Evolutionary conservation across 495 filamentous ascomycete genomes (phyloP).

Genomic region (Hapsidospora chrysogenum): DNA sequence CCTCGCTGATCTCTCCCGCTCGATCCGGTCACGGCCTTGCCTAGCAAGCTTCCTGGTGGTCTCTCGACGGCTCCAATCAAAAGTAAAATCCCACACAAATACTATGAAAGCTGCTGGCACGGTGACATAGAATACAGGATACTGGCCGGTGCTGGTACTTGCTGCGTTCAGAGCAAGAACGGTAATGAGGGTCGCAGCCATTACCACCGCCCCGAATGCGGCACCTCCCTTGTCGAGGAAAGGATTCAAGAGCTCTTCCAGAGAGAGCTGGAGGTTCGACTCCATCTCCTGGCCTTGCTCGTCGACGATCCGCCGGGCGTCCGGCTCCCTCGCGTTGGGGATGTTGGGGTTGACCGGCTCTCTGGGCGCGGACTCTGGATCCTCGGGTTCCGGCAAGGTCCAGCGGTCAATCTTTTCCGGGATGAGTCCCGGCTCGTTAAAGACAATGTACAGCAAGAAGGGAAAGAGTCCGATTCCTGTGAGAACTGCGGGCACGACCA

Average conservation of each 20-base stretch:
- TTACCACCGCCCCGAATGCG: slow-evolving; percentile 39
- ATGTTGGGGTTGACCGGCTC: slow-evolving; percentile 52
- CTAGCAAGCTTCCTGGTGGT: slow-evolving; percentile 43
- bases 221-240: slow-evolving; percentile 48
- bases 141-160: slow-evolving; percentile 18
- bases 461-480: slow-evolving; percentile 48
- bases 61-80: slow-evolving; percentile 38
- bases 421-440: slow-evolving; percentile 42
- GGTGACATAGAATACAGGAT: slow-evolving; percentile 44
- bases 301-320: slow-evolving; percentile 28
- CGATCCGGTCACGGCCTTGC: no score
- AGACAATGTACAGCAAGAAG: slow-evolving; percentile 46
- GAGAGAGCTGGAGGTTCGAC: slow-evolving; percentile 34
- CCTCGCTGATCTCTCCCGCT: no score
- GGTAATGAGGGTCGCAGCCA: slow-evolving; percentile 42
- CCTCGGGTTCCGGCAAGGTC: slow-evolving; percentile 50
- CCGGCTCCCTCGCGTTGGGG: slow-evolving; percentile 40
- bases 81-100: slow-evolving; percentile 42
- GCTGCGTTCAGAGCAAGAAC: slow-evolving; percentile 42
- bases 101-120: slow-evolving; percentile 44
- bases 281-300: slow-evolving; percentile 34
- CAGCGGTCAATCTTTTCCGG: slow-evolving; percentile 42
- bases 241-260: slow-evolving; percentile 57
- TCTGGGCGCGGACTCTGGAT: slow-evolving; percentile 31
- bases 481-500: slow-evolving; percentile 48